Evolutionary conservation across 108 stramenopile species (phyloP).

Genomic region (Nitzschia palea): DNA sequence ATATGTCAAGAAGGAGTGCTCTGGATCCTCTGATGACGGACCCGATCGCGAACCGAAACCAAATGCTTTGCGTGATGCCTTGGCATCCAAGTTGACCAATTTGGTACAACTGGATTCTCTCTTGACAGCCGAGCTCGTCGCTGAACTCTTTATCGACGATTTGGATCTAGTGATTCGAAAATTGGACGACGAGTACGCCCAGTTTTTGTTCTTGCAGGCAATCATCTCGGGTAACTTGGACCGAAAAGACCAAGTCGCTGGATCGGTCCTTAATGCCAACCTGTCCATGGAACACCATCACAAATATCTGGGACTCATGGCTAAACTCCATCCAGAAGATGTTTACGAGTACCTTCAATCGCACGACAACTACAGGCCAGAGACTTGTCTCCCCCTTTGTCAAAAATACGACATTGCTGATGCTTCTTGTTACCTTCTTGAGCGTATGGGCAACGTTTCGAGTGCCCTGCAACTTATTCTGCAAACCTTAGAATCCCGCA

Average conservation of each 20-base stretch:
- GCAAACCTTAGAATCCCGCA: conserved; percentile 66
- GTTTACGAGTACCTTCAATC: conserved; percentile 81
- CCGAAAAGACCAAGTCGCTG: conserved; percentile 60
- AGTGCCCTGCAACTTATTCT: conserved; percentile 86
- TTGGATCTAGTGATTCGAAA: conserved; percentile 57
- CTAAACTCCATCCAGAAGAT: conserved; percentile 67
- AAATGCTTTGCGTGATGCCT: conserved; percentile 23
- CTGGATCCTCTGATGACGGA: conserved; percentile 26
- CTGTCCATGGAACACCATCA: conserved; percentile 69
- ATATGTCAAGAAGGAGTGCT: conserved; percentile 74
- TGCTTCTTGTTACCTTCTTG: conserved; percentile 89
- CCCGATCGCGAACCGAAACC: conserved; percentile 8
- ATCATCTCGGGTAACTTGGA: conserved; percentile 66
- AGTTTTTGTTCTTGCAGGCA: conserved; percentile 61
- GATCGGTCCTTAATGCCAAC: conserved; percentile 63
- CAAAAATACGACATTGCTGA: conserved; percentile 83
- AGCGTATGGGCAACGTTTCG: conserved; percentile 85
- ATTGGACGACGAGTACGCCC: conserved; percentile 42
- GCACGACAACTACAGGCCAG: conserved; percentile 75
- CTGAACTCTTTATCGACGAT: conserved; percentile 78
- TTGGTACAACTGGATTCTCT: conserved; percentile 63
- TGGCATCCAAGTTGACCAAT: conserved; percentile 52
- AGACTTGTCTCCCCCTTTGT: conserved; percentile 82
- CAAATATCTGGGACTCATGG: conserved; percentile 66
- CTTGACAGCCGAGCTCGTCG: conserved; percentile 58